A percentile compares a stretch with the other conserved stretches of the same genome.
These are phyloP conservation scores for Escallonia rubra DNA, from an alignment of 129 eudicot genomes.

Conservation along the genomic window DNA sequence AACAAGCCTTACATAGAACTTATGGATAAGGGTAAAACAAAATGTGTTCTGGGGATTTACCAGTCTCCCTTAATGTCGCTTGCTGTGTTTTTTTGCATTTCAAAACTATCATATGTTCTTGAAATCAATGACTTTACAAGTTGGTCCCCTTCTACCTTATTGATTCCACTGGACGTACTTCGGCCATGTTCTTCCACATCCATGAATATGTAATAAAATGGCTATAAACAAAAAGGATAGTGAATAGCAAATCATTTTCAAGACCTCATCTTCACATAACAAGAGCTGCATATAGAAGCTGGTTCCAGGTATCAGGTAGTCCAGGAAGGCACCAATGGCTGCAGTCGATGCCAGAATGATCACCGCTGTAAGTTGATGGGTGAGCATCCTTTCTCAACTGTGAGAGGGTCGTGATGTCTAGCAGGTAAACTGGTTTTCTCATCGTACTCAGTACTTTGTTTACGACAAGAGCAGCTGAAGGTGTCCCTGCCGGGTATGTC, in stretches of 20 bases:
- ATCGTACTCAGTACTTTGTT: conserved; percentile 29
- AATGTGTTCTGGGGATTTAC: neutral
- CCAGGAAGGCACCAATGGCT: conserved; percentile 79
- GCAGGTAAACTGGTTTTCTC: conserved; percentile 34
- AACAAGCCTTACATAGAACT: neutral
- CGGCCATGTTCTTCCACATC: neutral
- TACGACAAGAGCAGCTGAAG: conserved; percentile 27
- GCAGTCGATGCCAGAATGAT: conserved; percentile 40
- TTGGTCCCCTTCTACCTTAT: conserved; percentile 7
- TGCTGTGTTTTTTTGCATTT: conserved; percentile 4
- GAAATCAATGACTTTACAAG: conserved; percentile 14
- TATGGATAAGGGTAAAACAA: neutral
- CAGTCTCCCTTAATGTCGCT: neutral
- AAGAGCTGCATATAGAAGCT: conserved; percentile 51
- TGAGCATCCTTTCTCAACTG: conserved; percentile 62
- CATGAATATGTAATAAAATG: conserved; percentile 8
- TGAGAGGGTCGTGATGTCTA: conserved; percentile 51
- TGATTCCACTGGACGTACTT: too few relatives aligned
- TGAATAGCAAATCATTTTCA: neutral
- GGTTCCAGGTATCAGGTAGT: conserved; percentile 67
- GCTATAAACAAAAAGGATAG: neutral
- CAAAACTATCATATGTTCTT: conserved; percentile 6
- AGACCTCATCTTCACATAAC: conserved; percentile 17
- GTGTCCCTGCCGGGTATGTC: conserved; percentile 52
- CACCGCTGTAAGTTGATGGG: conserved; percentile 46